Evolutionary conservation across 495 filamentous ascomycete species (phyloP), one percentile per base, ranked within the genome.

Genomic region (Penicillium ucsense): DNA sequence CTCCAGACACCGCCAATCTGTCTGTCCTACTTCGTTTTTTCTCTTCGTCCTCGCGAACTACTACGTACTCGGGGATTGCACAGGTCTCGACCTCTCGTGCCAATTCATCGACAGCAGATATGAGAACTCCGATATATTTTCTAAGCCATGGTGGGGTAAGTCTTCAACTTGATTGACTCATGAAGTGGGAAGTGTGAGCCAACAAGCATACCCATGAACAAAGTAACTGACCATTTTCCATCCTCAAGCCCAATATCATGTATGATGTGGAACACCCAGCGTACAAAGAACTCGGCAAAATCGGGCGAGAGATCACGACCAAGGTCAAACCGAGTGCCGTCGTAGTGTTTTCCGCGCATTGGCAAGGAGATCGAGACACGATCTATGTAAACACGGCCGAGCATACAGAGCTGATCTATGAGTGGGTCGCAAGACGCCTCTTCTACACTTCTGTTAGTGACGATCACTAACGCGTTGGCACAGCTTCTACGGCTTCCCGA

Each of bases 271-370:
- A 79, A 0, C 89, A 94, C 63, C 86, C 86, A 5, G 88, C 79
- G 43, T 89, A 89, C 57, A 53, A 60, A n/a, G 65, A 84, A 45
- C 75, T 95, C 5, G 75, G 79, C 38, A 52, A 65, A 9, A 81
- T 92, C 42, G 88, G 89, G 30, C 71, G 62, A 6, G 88, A 94
- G 56, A 94, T 95, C 57, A 90, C 86, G 0, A 72, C 80, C 30
- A 84, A 82, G 56, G 80, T 91, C 32, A 85, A 85, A 58, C 87
- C 87, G 12, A 82, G 80, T 46, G 89, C 88, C 10, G 74, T 92
- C 9, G 84, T 95, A 8, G 86, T 94, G 8, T 88, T 94, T 63
- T 90, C 85, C 8, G 88, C 86, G 28, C 87, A 94, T 66, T 94
- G 89, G 89, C 82, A 90, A 64, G 77, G 72, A 27, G 68, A 67